Conservation (phyloP, 2,329 filamentous ascomycete genomes). For the Mariannaea elegans region DNA sequence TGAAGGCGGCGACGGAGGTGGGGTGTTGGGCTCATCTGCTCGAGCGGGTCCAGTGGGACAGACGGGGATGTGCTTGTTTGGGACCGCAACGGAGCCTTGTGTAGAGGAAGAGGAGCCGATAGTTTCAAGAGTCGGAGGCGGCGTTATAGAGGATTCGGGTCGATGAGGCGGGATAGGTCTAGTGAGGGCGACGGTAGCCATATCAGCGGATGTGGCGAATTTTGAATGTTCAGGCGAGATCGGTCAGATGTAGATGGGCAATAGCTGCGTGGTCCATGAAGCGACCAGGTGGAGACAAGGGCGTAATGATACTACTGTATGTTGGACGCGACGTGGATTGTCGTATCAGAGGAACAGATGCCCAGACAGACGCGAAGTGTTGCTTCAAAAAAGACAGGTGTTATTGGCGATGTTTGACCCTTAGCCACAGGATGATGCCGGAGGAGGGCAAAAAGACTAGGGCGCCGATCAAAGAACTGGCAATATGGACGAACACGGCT, state of each 20-base stretch:
- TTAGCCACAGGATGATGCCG: conserved; percentile 29
- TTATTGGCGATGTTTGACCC: conserved; percentile 7
- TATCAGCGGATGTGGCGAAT: conserved; percentile 39
- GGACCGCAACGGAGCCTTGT: conserved; percentile 60
- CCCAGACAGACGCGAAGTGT: conserved; percentile 22
- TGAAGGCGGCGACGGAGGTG: conserved; percentile 74
- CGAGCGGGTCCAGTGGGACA: conserved; percentile 81
- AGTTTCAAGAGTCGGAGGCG: conserved; percentile 52
- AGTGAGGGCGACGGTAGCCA: conserved; percentile 65
- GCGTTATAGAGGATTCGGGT: conserved; percentile 53
- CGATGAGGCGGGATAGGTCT: conserved; percentile 57
- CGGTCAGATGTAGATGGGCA: not conserved
- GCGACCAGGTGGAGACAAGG: not conserved
- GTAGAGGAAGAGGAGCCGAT: conserved; percentile 36
- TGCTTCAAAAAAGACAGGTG: conserved; percentile 23
- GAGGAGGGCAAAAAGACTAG: conserved; percentile 24
- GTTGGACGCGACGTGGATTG: not conserved
- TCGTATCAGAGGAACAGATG: conserved; percentile 14
- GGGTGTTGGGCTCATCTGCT: conserved; percentile 65
- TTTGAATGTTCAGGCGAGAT: conserved; percentile 5
- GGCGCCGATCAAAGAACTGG: conserved; percentile 20
- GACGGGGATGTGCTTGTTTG: conserved; percentile 90
- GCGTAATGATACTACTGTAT: conserved; percentile 7
- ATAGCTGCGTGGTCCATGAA: not conserved
- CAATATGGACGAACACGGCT: conserved; percentile 31